Conservation (phyloP, 2,329 filamentous ascomycete species). For the Cordyceps javanica region DNA sequence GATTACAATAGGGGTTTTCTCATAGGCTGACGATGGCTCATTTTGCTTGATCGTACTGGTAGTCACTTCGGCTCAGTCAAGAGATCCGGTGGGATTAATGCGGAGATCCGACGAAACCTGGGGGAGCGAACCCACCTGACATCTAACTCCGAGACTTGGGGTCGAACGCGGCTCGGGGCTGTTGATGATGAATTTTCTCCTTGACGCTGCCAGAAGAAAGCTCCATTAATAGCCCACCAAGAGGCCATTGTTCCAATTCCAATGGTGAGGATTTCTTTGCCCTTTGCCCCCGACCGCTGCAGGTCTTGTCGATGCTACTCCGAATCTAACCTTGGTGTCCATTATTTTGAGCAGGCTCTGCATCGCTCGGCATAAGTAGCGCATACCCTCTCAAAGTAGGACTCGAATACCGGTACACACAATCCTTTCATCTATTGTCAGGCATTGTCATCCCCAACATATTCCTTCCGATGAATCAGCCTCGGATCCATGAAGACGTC, state of each 20-base stretch:
- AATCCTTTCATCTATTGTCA: too few relatives aligned
- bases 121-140: not conserved
- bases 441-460: not conserved
- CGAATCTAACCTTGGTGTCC: too few relatives aligned
- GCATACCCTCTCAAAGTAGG: too few relatives aligned
- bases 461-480: too few relatives aligned
- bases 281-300: too few relatives aligned
- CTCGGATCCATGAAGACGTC: not conserved
- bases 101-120: slow-evolving; percentile 2
- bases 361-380: too few relatives aligned
- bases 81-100: not conserved
- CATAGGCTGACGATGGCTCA: not conserved
- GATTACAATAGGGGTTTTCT: slow-evolving; percentile 1
- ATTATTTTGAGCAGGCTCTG: too few relatives aligned
- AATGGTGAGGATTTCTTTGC: too few relatives aligned
- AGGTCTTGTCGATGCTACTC: too few relatives aligned
- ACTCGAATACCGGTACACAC: too few relatives aligned
- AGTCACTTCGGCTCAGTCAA: not conserved
- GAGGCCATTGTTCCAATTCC: too few relatives aligned
- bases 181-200: not conserved
- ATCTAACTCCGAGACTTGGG: not conserved
- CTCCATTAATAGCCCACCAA: not conserved
- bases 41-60: not conserved
- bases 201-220: not conserved
- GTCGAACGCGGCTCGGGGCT: not conserved